Base-by-base conservation (phyloP, 1,284 basidiomycete genomes). In the Grifola frondosa region DNA sequence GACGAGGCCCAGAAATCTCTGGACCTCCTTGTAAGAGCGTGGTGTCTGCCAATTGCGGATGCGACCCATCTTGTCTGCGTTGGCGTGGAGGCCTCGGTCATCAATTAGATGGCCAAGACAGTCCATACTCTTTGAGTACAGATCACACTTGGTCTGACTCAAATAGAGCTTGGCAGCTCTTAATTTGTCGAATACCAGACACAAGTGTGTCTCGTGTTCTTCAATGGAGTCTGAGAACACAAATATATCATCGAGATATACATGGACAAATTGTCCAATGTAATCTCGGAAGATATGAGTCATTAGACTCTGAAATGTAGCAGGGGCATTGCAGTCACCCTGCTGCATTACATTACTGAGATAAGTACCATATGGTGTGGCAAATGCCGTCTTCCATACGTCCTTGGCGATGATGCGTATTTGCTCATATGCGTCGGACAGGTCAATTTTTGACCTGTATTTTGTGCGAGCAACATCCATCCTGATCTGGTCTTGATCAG, bases 221-320 rank as follows among this genome's bases (percentile, higher is more conserved):
- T 56, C 53, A 0, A 50, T 17, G 0, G 49, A 49, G 12, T 56
- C 40, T 1, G 59, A 62, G 42, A 50, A 68, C 3, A 69, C 47
- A n/a, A 66, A 59, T 6, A 68, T 61, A 32, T 70, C 62, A 37
- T 70, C 64, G 7, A 69, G 49, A 35, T 67, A 69, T 0, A 59
- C 52, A 21, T 65, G 52, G 0, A 68, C 41, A 25, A 61, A 66
- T 1, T 36, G 29, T 0, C 63, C 55, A 1, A 70, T 59, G 19
- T 48, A 45, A 2, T 59, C 52, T 1, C 50, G 24, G 29, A 71
- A 66, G 5, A 69, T 49, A 5, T 57, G 30, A 0, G 54, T 64
- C 57, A 68, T 68, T 0, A 70, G 51, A 0, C 49, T n/a, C 41
- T 70, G 64, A 33, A 63, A 67, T 1, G 57, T 69, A 1, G 54